These are phyloP conservation scores for Kodamaea jinghongensis DNA, from an alignment of 805 yeast genomes.

Conservation along the genomic window DNA sequence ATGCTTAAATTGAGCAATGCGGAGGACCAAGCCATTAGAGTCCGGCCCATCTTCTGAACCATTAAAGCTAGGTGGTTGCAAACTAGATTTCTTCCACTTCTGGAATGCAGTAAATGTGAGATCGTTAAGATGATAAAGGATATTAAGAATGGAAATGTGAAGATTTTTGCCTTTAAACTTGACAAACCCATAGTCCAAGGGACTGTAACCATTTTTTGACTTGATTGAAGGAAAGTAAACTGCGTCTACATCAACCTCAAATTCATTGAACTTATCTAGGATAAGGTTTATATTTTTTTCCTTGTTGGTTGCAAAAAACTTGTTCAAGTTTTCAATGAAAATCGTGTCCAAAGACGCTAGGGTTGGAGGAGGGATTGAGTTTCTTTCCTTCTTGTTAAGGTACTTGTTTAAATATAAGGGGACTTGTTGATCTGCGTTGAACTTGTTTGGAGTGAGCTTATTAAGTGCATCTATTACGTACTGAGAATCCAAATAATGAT, in stretches of 20 bases:
- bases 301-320: conserved; percentile 43
- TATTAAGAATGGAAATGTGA: conserved; percentile 48
- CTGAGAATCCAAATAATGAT: conserved; percentile 35
- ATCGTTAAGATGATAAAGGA: conserved; percentile 49
- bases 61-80: no score
- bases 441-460: conserved; percentile 18
- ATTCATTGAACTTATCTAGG: conserved; percentile 34
- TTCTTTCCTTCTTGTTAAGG: conserved; percentile 60
- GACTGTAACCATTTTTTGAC: not conserved
- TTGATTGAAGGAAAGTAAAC: conserved; percentile 47
- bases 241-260: conserved; percentile 48
- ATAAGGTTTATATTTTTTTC: conserved; percentile 16
- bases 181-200: conserved; percentile 49
- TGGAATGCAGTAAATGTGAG: conserved; percentile 24
- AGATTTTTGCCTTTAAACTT: conserved; percentile 33
- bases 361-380: conserved; percentile 4
- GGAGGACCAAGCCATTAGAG: conserved; percentile 18
- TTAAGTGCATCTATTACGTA: conserved; percentile 19
- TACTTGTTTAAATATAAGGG: conserved; percentile 59
- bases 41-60: not conserved
- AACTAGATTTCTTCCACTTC: no score
- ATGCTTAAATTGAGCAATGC: conserved; percentile 38
- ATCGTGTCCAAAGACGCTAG: conserved; percentile 20
- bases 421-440: conserved; percentile 27
- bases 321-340: conserved; percentile 45